Evolutionary conservation across 495 filamentous ascomycete species (phyloP).

Genomic region (Monascus purpureus): DNA sequence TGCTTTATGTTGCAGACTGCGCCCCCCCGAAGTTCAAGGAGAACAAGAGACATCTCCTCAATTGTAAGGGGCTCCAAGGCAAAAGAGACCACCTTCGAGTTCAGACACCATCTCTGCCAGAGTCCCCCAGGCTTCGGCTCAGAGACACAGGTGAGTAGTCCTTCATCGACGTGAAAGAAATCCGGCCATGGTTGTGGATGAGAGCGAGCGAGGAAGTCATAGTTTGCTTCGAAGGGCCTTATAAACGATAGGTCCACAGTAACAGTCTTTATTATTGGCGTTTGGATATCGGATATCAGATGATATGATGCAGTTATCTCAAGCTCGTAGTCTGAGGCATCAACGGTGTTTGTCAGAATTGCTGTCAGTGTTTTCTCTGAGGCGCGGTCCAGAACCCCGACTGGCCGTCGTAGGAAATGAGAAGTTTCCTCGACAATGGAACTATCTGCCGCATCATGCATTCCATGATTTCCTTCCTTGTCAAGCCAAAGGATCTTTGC

Average conservation of each 20-base stretch:
- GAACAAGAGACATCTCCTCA: conserved; percentile 42
- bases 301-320: conserved; percentile 62
- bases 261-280: conserved; percentile 62
- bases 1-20: conserved; percentile 31
- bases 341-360: conserved; percentile 20
- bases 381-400: conserved; percentile 38
- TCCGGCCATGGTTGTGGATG: conserved; percentile 74
- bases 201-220: conserved; percentile 64
- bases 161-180: conserved; percentile 50
- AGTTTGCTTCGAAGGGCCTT: conserved; percentile 77
- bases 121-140: conserved; percentile 43
- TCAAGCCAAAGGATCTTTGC: conserved; percentile 35
- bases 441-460: conserved; percentile 10
- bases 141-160: conserved; percentile 15
- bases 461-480: conserved; percentile 12
- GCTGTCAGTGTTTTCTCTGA: conserved; percentile 17
- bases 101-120: conserved; percentile 64
- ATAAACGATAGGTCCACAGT: conserved; percentile 54
- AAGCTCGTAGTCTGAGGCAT: conserved; percentile 51
- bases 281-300: conserved; percentile 67
- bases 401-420: conserved; percentile 21
- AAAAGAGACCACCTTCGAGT: conserved; percentile 59
- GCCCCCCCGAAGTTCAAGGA: conserved; percentile 41
- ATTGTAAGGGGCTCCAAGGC: conserved; percentile 57
- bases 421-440: conserved; percentile 17